Base-by-base conservation (phyloP, 305 asterid genomes). In the Fraxinus albicans region DNA sequence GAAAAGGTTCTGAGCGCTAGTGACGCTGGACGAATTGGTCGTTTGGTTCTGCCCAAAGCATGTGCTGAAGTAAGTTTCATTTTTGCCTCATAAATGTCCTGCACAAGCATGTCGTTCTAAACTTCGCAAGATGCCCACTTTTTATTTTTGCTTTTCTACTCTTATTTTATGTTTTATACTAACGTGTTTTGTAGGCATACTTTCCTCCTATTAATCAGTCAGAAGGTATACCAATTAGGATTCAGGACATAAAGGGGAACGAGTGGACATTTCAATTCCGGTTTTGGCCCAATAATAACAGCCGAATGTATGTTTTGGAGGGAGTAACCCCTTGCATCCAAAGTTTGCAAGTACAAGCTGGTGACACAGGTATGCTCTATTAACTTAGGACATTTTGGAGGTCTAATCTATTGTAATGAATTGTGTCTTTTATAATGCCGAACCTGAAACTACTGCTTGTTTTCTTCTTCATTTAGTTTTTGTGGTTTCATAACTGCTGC, bases 291-390 rank as follows among this genome's bases (percentile, higher is more conserved):
- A 97, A 97, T 81, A 97, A 97, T 84, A 97, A 97, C 91, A 97
- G 99, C 89, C 88, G 99, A 79, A 97, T 97, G 99, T 97, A 97
- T 80, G 99, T 97, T 63, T 87, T 97, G 89, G 99, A 97, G 89
- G 99, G 99, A 29, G 98, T 97, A 67, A 95, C 98, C 73, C 99
- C 99, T 78, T 97, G 99, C 93, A 97, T 97, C 86, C 99, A 95
- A 82, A 94, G 91, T 88, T 90, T 97, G 99, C 98, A 93, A 83
- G 85, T 97, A 85, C 95, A 95, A 89, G 99, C 99, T 77, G 99
- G 99, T 50, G 99, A 96, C 88, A 93, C 98, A 78, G 99, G 99
- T 96, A 88, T 81, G 44, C 58, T 33, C 73, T 15, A 4, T 17
- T 53, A 53, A 53, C 63, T 17, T 17, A 1, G 63, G 63, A 17